Evolutionary conservation across 169 alveolate genomes (phyloP).

Genomic region (Plasmodium berghei): DNA sequence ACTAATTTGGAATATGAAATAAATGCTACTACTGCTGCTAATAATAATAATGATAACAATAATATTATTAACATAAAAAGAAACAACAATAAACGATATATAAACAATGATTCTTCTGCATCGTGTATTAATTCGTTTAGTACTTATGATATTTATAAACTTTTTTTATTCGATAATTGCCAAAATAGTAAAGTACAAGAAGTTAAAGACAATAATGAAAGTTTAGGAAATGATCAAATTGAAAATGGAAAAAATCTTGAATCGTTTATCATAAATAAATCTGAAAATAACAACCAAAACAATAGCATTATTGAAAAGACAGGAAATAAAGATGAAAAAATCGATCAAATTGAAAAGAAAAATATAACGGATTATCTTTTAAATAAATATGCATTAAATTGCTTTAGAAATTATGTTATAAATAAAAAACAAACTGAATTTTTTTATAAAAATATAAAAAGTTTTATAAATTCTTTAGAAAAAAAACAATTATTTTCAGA

Average conservation of each 20-base stretch:
- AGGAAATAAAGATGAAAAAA: background rate
- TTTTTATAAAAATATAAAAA: slow-evolving; percentile 11
- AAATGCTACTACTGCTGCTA: too few relatives aligned
- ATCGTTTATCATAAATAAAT: too few relatives aligned
- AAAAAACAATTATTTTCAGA: slow-evolving; percentile 11
- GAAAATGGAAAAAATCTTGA: too few relatives aligned
- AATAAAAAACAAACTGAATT: slow-evolving; percentile 43
- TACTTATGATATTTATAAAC: slow-evolving; percentile 33
- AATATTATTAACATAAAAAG: background rate
- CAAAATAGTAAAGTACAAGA: too few relatives aligned
- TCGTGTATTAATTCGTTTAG: slow-evolving; percentile 17
- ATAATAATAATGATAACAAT: background rate
- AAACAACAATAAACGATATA: slow-evolving; percentile 4
- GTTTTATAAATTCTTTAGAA: background rate
- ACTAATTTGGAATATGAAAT: background rate
- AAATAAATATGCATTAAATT: background rate
- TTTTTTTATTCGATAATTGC: slow-evolving; percentile 13
- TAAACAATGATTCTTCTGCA: background rate
- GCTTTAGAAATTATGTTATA: slow-evolving; percentile 23
- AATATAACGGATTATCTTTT: slow-evolving; percentile 2
- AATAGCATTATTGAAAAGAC: too few relatives aligned
- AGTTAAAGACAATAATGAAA: too few relatives aligned
- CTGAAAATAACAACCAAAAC: too few relatives aligned
- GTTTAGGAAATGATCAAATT: too few relatives aligned
- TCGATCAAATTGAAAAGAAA: slow-evolving; percentile 2